Conservation (phyloP, 2,329 filamentous ascomycete species). For the Aspergillus floridensis region DNA sequence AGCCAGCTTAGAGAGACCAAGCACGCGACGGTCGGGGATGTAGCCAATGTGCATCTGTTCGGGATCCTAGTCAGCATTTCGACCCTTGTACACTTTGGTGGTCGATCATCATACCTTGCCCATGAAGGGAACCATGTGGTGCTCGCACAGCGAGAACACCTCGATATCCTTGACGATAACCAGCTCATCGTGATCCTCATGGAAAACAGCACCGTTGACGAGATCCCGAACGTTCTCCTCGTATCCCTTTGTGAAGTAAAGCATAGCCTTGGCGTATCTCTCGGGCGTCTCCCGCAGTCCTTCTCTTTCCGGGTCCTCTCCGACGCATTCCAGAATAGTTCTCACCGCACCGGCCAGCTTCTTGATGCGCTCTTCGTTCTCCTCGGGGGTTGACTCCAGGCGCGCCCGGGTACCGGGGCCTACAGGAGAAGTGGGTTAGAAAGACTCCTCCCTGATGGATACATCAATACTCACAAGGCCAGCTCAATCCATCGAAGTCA, state of each 20-base stretch:
- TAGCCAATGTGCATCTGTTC: slow-evolving; percentile 96
- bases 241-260: slow-evolving; percentile 95
- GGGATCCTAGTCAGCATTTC: slow-evolving; percentile 8
- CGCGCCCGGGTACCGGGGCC: slow-evolving; percentile 50
- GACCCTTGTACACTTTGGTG: too few relatives aligned
- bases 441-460: neutral
- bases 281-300: slow-evolving; percentile 67
- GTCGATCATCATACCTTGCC: slow-evolving; percentile 66
- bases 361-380: slow-evolving; percentile 56
- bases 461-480: slow-evolving; percentile 46
- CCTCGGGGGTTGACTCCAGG: slow-evolving; percentile 57
- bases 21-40: slow-evolving; percentile 85
- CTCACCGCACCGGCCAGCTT: slow-evolving; percentile 63
- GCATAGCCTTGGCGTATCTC: slow-evolving; percentile 90
- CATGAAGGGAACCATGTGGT: slow-evolving; percentile 93
- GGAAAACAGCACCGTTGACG: slow-evolving; percentile 90
- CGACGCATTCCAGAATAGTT: slow-evolving; percentile 64
- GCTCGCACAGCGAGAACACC: slow-evolving; percentile 90
- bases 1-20: slow-evolving; percentile 92
- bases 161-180: slow-evolving; percentile 98
- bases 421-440: slow-evolving; percentile 19
- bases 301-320: slow-evolving; percentile 64
- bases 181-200: slow-evolving; percentile 94
- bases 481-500: slow-evolving; percentile 53
- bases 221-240: slow-evolving; percentile 90